Conservation (phyloP, 2,329 filamentous ascomycete species). For the Zalaria obscura region DNA sequence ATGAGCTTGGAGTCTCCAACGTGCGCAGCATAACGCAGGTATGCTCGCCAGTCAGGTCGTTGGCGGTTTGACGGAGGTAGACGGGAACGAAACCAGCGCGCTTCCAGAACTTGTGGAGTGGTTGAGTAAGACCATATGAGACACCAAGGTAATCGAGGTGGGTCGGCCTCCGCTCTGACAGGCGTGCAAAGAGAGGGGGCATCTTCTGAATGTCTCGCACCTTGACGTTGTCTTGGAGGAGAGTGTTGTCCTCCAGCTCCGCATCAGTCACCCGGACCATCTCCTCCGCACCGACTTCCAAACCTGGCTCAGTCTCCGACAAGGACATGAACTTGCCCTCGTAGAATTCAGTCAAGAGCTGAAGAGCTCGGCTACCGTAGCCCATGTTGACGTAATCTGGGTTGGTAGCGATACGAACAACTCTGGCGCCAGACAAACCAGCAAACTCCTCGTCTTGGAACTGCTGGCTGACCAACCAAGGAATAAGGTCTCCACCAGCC, state of each 20-base stretch:
- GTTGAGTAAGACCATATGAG: constrained; percentile 77
- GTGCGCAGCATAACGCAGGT: constrained; percentile 94
- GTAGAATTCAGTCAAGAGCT: constrained; percentile 83
- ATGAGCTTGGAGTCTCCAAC: constrained; percentile 42
- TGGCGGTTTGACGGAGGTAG: constrained; percentile 87
- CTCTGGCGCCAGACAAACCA: constrained; percentile 74
- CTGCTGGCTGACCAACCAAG: constrained; percentile 94
- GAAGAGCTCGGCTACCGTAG: constrained; percentile 77
- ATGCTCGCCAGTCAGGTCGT: constrained; percentile 93
- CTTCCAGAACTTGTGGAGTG: constrained; percentile 96
- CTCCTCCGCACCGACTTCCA: constrained; percentile 29
- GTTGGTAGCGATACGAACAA: constrained; percentile 92
- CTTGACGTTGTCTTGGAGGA: constrained; percentile 78
- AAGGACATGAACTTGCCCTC: constrained; percentile 82
- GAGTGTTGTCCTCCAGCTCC: constrained; percentile 60
- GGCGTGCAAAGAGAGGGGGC: constrained; percentile 81
- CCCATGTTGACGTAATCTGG: constrained; percentile 88
- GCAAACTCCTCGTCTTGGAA: constrained; percentile 98
- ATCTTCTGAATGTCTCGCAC: constrained; percentile 82
- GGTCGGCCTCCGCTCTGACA: constrained; percentile 69
- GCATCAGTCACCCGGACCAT: constrained; percentile 70
- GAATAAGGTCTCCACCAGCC: constrained; percentile 84
- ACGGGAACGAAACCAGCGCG: constrained; percentile 73
- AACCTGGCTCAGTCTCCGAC: constrained; percentile 50
- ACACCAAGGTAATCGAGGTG: constrained; percentile 87